These are phyloP conservation scores for Phytopythium chamaehyphon DNA, from an alignment of 352 stramenopile species.

Conservation along the genomic window DNA sequence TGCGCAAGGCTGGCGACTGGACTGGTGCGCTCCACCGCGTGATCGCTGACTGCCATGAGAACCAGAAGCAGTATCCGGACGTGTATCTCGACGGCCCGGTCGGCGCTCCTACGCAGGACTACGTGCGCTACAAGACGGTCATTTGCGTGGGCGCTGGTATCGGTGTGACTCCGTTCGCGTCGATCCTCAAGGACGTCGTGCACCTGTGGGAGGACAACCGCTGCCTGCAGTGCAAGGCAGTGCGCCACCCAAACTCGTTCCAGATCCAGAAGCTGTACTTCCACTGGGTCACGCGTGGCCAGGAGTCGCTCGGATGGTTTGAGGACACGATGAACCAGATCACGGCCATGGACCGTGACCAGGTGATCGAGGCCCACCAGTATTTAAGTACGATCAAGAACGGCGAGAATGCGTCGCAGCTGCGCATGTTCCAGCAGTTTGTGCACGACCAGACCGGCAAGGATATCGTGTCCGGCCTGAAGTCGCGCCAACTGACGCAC, in stretches of 20 bases:
- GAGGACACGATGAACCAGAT: conserved; percentile 86
- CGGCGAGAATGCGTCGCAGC: conserved; percentile 62
- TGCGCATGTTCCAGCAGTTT: conserved; percentile 86
- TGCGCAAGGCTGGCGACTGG: conserved; percentile 73
- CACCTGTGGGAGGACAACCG: conserved; percentile 74
- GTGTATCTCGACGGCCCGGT: conserved; percentile 77
- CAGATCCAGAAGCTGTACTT: conserved; percentile 86
- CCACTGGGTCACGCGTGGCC: conserved; percentile 78
- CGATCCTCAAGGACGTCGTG: conserved; percentile 74
- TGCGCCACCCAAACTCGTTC: conserved; percentile 65
- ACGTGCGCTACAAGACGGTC: conserved; percentile 70
- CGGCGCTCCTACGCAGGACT: conserved; percentile 70
- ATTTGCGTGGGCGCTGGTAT: conserved; percentile 76
- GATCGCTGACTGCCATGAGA: conserved; percentile 59
- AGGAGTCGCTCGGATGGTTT: conserved; percentile 84
- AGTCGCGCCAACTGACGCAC: conserved; percentile 79
- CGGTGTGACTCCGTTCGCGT: conserved; percentile 80
- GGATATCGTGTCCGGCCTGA: conserved; percentile 78
- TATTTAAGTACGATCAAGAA: conserved; percentile 81
- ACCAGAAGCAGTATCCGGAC: conserved; percentile 56
- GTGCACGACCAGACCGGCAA: conserved; percentile 70
- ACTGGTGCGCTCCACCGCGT: conserved; percentile 54
- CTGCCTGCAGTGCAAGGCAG: conserved; percentile 68
- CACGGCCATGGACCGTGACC: conserved; percentile 63
- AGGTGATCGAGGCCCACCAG: conserved; percentile 79